Evolutionary conservation across 148 eudicot species (phyloP).

Genomic region (Fagopyrum tataricum): DNA sequence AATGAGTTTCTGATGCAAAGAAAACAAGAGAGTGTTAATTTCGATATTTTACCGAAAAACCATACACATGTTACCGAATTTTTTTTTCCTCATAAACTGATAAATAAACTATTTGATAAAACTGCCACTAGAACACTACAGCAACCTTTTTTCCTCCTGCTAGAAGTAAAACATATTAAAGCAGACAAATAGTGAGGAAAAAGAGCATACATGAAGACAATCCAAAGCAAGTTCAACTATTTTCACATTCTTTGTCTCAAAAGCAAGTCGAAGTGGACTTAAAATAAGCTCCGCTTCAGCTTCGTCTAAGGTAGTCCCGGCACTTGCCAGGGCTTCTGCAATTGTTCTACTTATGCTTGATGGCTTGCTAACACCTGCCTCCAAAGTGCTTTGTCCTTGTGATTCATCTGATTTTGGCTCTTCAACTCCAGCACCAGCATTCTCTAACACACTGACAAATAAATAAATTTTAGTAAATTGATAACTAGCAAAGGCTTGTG

Average conservation of each 20-base stretch:
- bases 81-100: not conserved
- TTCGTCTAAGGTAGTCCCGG: slow-evolving; percentile 77
- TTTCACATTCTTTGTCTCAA: slow-evolving; percentile 83
- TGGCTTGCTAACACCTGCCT: slow-evolving; percentile 29
- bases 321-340: slow-evolving; percentile 59
- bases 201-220: slow-evolving; percentile 85
- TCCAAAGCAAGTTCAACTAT: slow-evolving; percentile 82
- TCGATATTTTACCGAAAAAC: not conserved
- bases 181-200: slow-evolving; percentile 12
- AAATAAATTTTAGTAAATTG: not conserved
- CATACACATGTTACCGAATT: not conserved
- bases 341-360: slow-evolving; percentile 33
- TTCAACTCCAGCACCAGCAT: slow-evolving; percentile 35
- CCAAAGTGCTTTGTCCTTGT: slow-evolving; percentile 27
- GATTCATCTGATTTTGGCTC: slow-evolving; percentile 37
- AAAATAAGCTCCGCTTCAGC: slow-evolving; percentile 85
- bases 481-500: slow-evolving; percentile 10
- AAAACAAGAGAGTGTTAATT: slow-evolving; percentile 15
- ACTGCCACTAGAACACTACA: not conserved
- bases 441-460: slow-evolving; percentile 14
- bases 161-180: not conserved
- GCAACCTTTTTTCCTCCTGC: not conserved
- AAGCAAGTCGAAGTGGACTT: slow-evolving; percentile 82
- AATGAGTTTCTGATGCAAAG: slow-evolving; percentile 77
- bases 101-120: not conserved